Percentiles rank a stretch among this genome's conserved stretches.
phyloP scores from a whole-genome alignment of 2,329 filamentous ascomycete genomes.

The Phialemoniopsis sp. region DNA sequence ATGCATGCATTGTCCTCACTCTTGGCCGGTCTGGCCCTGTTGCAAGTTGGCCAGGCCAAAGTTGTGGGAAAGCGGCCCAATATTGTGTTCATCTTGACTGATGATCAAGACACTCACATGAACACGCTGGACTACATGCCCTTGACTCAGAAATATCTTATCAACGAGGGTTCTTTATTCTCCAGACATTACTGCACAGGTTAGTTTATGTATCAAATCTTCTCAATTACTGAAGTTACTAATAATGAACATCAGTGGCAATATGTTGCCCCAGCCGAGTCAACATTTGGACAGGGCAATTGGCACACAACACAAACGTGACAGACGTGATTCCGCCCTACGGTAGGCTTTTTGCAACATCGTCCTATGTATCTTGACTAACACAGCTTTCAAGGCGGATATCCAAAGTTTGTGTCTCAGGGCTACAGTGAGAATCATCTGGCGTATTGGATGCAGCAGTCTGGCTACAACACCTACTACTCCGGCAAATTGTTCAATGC shows the following conservation, averaged over 20 bases:
- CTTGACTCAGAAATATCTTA: constrained; percentile 42
- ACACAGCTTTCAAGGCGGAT: constrained; percentile 39
- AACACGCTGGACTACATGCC: constrained; percentile 52
- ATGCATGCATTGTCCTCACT: too few relatives aligned
- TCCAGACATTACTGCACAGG: constrained; percentile 52
- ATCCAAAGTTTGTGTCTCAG: constrained; percentile 60
- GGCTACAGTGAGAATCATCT: constrained; percentile 64
- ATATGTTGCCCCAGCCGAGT: constrained; percentile 67
- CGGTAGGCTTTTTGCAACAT: constrained; percentile 27
- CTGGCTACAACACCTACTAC: constrained; percentile 67
- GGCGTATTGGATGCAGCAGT: constrained; percentile 62
- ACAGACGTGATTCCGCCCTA: constrained; percentile 52
- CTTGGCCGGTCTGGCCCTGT: too few relatives aligned
- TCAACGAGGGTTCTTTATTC: constrained; percentile 48
- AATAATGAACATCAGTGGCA: too few relatives aligned
- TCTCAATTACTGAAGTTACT: too few relatives aligned
- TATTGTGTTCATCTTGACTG: constrained; percentile 57
- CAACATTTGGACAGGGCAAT: constrained; percentile 58
- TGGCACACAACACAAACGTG: constrained; percentile 67
- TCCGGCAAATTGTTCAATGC: constrained; percentile 67
- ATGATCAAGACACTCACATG: constrained; percentile 57
- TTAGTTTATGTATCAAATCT: too few relatives aligned
- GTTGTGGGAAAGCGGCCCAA: constrained; percentile 39
- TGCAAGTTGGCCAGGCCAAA: too few relatives aligned
- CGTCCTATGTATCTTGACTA: neutral